Evolutionary conservation across 1,139 yeast species (phyloP), one percentile per base, ranked within the genome.

Genomic region (Blastobotrys serpentis): DNA sequence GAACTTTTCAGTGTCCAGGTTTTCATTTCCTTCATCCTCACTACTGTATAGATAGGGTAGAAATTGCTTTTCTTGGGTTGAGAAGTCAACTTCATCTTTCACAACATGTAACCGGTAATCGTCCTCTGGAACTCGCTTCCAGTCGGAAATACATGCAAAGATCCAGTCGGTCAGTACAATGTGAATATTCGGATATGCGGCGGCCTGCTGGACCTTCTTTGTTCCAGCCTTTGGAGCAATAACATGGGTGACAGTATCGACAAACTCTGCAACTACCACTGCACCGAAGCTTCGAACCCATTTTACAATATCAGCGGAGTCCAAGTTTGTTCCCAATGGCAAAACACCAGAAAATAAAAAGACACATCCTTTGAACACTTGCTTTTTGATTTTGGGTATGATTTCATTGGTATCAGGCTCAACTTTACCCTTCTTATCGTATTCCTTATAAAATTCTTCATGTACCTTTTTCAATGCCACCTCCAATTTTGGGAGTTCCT

Each of bases 261-360:
- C 75, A 21, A 86, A 83, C 53, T 87, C 90, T 16, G 82, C 76
- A 0, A 86, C 86, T 7, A 92, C 90, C 4, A 74, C 75, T 0
- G 96, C 98, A 0, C 98, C 98, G 73, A 92, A 92, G 52, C 90
- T 87, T 49, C 80, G 78, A 14, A 92, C 86, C 97, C 98, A 90
- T 22, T 84, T 81, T 1, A 90, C 97, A 44, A 92, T 86, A 64
- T 88, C 96, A 1, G 70, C 72, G 16, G 76, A 69, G 48, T 84
- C 83, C 16, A 86, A 70, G 51, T 81, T 78, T 4, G 83, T 75
- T 1, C 94, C 94, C 14, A 86, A 65, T 1, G 97, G 97, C 17
- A 92, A 77, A 13, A 90, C 75, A 0, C 98, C 98, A 1, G 96
- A 85, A 60, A 92, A 85, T 22, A 92, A 74, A 49, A 92, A 79